phyloP scores from a whole-genome alignment of 768 basidiomycete species.

The Suillus americanus region DNA sequence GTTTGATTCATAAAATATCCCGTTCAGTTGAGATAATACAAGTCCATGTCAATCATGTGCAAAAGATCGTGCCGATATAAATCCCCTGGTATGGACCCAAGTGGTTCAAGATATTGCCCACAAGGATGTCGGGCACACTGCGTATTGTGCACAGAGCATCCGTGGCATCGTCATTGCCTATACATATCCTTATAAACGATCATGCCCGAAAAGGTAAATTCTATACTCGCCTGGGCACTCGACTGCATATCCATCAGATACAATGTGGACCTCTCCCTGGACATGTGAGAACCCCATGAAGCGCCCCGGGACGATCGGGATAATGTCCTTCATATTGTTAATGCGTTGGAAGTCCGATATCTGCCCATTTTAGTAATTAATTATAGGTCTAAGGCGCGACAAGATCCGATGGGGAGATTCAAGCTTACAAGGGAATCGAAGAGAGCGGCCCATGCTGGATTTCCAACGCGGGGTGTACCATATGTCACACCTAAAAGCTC shows the following conservation, averaged over 20 bases:
- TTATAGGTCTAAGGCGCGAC: background rate
- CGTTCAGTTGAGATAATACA: background rate
- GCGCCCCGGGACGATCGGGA: slow-evolving; percentile 58
- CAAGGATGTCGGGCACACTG: slow-evolving; percentile 54
- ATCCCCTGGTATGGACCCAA: slow-evolving; percentile 58
- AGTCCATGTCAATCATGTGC: slow-evolving; percentile 22
- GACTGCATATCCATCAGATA: slow-evolving; percentile 35
- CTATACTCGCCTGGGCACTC: slow-evolving; percentile 39
- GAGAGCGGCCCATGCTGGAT: slow-evolving; percentile 26
- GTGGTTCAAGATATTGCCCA: slow-evolving; percentile 53
- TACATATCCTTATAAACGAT: background rate
- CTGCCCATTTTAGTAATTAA: slow-evolving; percentile 6
- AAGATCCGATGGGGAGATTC: background rate
- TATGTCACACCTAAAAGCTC: slow-evolving; percentile 22
- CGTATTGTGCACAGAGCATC: slow-evolving; percentile 53
- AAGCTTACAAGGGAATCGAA: slow-evolving; percentile 26
- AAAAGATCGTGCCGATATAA: slow-evolving; percentile 49
- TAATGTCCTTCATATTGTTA: slow-evolving; percentile 37
- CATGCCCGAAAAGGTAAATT: background rate
- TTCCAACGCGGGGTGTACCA: slow-evolving; percentile 31
- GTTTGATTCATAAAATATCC: background rate
- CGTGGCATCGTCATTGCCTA: slow-evolving; percentile 55
- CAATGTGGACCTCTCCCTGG: slow-evolving; percentile 43
- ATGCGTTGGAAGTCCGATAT: slow-evolving; percentile 27
- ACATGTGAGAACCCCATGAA: slow-evolving; percentile 46